Evolutionary conservation across 2,329 filamentous ascomycete genomes (phyloP), one percentile per base, ranked within the genome.

Genomic region (Trichoderma asperellum): DNA sequence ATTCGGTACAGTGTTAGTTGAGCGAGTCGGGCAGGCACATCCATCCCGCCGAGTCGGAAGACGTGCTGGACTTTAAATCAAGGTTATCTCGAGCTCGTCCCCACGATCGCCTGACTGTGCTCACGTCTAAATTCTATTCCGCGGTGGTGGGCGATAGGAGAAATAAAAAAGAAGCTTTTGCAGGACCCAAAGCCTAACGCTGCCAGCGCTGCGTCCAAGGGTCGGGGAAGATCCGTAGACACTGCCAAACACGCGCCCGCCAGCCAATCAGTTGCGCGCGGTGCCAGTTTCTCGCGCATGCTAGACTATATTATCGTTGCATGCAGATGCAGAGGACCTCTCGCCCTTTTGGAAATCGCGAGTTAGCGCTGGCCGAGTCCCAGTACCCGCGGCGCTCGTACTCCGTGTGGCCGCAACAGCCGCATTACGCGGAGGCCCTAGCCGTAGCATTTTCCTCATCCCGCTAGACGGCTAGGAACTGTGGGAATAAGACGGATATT

Each of bases 341-440:
- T 24, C 24, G 24, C 24, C 24, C 24, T 24, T 24, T 24, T 43
- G 40, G 40, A 49, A 24, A 49, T 24, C 8, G 47, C n/a, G n/a
- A 49, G 47, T 49, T 49, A 24, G 47, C 47, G 47, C 21, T 49
- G 47, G 27, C 5, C n/a, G 18, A n/a, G 58, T 62, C 16, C 43
- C 18, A 35, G 61, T 63, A 55, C 62, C 34, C n/a, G 35, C 62
- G 62, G 49, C 35, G 35, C 24, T 40, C 34, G 62, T 65, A 65
- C 62, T 65, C 62, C 62, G 62, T 65, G 43, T 63, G 32, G 32
- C 61, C 61, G 61, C 61, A 63, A n/a, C 49, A 63, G 47, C 61
- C 61, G 61, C 49, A 63, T n/a, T 12, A 21, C 10, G 47, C 47
- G 47, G n/a, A 49, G 21, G 21, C 47, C 47, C 21, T 21, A 10